phyloP scores from a whole-genome alignment of 306 rosid species.

The Dalbergia oliveri region DNA sequence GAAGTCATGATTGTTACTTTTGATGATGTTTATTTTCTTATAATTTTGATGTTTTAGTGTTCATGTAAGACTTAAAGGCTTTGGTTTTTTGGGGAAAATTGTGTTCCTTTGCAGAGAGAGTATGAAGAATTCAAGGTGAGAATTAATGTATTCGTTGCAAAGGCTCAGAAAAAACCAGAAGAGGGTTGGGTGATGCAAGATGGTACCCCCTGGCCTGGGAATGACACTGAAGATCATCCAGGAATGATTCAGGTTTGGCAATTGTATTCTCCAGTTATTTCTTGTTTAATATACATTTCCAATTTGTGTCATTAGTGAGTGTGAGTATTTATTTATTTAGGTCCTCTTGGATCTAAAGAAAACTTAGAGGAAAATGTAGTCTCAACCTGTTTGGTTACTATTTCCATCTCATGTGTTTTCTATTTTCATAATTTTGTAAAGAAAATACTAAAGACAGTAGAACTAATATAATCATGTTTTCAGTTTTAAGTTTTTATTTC shows the following conservation, averaged over 20 bases:
- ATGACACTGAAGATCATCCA: slow-evolving; percentile 87
- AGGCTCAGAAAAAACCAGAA: slow-evolving; percentile 91
- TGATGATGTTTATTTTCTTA: background rate
- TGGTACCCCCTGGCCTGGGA: slow-evolving; percentile 99
- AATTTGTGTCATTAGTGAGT: background rate
- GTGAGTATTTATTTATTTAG: background rate
- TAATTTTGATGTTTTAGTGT: background rate
- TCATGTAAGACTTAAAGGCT: background rate
- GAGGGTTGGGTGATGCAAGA: slow-evolving; percentile 99
- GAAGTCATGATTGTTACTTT: background rate
- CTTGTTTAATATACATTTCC: background rate
- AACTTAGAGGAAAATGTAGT: background rate
- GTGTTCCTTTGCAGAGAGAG: slow-evolving; percentile 72
- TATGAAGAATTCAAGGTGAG: slow-evolving; percentile 95
- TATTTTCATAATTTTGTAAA: no score
- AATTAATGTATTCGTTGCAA: slow-evolving; percentile 83
- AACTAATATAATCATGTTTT: no score
- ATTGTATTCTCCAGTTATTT: background rate
- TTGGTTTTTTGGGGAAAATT: slow-evolving; percentile 9
- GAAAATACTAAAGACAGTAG: no score
- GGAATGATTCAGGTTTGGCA: slow-evolving; percentile 93
- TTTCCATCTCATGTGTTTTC: no score
- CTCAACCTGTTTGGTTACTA: background rate
- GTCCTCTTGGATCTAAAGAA: background rate
- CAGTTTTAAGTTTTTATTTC: no score